phyloP scores from a whole-genome alignment of 768 basidiomycete species.

The Plicaturopsis crispa region DNA sequence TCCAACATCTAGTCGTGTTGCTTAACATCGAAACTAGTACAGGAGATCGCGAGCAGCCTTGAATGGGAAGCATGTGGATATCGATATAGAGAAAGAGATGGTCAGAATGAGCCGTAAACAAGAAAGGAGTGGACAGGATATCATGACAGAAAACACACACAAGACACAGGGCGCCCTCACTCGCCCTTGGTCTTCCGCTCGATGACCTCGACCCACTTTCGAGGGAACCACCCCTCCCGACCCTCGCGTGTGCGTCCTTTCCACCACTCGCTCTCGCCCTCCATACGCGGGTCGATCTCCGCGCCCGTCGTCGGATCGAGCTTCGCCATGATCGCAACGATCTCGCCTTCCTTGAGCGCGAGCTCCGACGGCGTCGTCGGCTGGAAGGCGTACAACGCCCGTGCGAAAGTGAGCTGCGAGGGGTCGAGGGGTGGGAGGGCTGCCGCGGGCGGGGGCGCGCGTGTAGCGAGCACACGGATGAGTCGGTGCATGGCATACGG shows the following conservation, averaged over 20 bases:
- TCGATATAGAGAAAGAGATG: no score
- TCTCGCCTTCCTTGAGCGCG: constrained; percentile 78
- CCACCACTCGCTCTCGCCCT: constrained; percentile 81
- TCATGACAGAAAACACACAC: no score
- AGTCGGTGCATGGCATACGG: constrained; percentile 92
- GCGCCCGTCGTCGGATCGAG: constrained; percentile 60
- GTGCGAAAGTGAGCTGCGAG: constrained; percentile 72
- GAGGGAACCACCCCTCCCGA: constrained; percentile 91
- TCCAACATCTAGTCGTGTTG: no score
- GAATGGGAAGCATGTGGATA: no score
- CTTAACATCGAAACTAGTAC: no score
- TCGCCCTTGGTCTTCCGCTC: constrained; percentile 33
- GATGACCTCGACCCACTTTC: constrained; percentile 76
- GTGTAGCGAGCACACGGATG: constrained; percentile 66
- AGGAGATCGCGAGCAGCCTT: no score
- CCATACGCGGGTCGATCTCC: constrained; percentile 61
- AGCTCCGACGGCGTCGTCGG: constrained; percentile 75
- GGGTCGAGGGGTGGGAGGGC: constrained; percentile 67
- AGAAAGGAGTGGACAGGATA: no score
- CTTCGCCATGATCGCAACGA: constrained; percentile 86
- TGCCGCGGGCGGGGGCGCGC: constrained; percentile 39
- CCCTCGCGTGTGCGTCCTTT: constrained; percentile 89
- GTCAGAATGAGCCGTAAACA: no score
- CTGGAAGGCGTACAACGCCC: constrained; percentile 73
- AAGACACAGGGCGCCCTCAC: no score